Evolutionary conservation across 1,284 basidiomycete species (phyloP), one percentile per base, ranked within the genome.

Genomic region (Anthracocystis panici-leucophaei): DNA sequence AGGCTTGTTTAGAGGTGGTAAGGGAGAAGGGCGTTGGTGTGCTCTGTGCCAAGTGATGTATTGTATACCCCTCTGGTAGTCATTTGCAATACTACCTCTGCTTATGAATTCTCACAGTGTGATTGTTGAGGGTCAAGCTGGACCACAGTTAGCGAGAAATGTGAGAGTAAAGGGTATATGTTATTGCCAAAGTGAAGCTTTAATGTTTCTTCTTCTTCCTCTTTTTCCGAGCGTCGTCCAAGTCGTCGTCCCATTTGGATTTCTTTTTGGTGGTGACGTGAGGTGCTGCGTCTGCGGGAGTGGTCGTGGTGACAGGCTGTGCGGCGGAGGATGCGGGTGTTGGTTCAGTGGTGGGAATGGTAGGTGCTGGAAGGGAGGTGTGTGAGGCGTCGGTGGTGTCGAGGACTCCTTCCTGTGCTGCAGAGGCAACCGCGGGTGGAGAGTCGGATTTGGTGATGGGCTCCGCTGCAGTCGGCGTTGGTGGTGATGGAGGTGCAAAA

Each of bases 1-100:
- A 52, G 6, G 60, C 63, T 27, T 75, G 73, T 35, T 21, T 75
- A 2, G 56, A 75, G 11, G 67, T 75, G 2, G 73, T 75, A 0
- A 33, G 58, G 5, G 54, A 20, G 12, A 70, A 64, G 14, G 73
- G 73, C 33, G 67, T 75, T 2, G 73, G 73, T 27, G 73, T 75
- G 11, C 73, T 75, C 27, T 63, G 54, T 42, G 52, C 45, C 0
- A 46, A 51, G 48, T 57, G 38, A 38, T 16, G n/a, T 14, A 38
- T 29, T 42, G 38, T 55, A 56, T 44, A 31, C 33, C 41, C 51
- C 12, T 29, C 3, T 4, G 9, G 3, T 18, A 9, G 51, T 18
- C 27, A 14, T 42, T 23, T 42, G 52, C 31, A 54, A 54, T 31
- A 29, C n/a, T 14, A 53, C 18, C 23, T 8, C 1, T 44, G 9